phyloP scores from a whole-genome alignment of 2,329 filamentous ascomycete species.

The Domatiomyces catenatus region DNA sequence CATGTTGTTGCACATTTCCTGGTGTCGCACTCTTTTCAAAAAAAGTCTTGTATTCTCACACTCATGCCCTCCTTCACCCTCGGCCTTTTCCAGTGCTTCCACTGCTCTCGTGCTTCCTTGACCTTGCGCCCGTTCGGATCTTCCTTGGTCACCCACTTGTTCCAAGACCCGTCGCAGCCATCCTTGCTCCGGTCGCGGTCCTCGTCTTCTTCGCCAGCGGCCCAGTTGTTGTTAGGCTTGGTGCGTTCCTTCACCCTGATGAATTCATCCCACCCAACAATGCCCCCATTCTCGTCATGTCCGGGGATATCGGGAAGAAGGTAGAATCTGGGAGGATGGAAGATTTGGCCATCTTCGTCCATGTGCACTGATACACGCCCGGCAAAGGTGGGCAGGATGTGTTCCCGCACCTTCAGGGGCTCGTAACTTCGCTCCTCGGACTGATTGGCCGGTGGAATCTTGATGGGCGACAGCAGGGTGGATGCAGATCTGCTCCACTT shows the following conservation, averaged over 20 bases:
- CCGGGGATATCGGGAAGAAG: conserved; percentile 28
- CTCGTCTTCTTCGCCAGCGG: background rate
- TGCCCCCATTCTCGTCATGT: conserved; percentile 29
- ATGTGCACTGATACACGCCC: conserved; percentile 17
- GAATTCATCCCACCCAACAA: conserved; percentile 31
- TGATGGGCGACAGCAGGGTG: background rate
- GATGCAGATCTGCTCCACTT: background rate
- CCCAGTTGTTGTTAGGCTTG: background rate
- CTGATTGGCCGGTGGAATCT: conserved; percentile 5
- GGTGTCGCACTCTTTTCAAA: background rate
- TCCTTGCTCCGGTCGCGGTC: background rate
- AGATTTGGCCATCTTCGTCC: background rate
- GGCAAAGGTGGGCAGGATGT: conserved; percentile 29
- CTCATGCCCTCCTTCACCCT: background rate
- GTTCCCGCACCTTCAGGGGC: conserved; percentile 26
- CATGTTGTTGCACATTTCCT: no score
- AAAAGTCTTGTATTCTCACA: background rate
- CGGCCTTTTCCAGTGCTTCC: background rate
- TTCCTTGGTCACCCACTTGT: background rate
- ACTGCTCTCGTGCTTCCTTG: background rate
- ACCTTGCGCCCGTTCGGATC: background rate
- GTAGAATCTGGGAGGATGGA: conserved; percentile 18
- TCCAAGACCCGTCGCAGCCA: background rate
- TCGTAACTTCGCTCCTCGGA: background rate
- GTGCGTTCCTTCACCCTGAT: conserved; percentile 18